Conservation (phyloP, 768 basidiomycete species). For the Crepidotus variabilis region DNA sequence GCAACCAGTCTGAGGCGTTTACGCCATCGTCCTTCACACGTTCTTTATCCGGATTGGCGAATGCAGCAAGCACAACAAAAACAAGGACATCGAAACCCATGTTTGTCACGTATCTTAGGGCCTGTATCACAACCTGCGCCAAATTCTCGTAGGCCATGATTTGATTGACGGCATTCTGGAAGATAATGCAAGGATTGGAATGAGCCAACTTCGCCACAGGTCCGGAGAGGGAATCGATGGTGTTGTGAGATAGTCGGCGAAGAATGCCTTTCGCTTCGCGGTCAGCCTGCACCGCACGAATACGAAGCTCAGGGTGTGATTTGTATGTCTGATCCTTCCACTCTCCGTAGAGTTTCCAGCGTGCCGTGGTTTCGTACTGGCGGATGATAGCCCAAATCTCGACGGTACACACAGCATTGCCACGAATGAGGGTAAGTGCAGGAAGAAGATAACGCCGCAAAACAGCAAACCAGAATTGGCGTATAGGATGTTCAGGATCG, state of each 20-base stretch:
- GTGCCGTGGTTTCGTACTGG: constrained; percentile 70
- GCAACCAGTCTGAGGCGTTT: constrained; percentile 86
- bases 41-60: constrained; percentile 78
- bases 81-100: constrained; percentile 94
- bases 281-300: constrained; percentile 80
- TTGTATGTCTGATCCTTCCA: constrained; percentile 78
- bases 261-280: constrained; percentile 87
- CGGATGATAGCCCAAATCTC: constrained; percentile 91
- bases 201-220: constrained; percentile 91
- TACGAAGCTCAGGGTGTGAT: constrained; percentile 73
- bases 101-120: constrained; percentile 81
- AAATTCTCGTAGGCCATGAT: constrained; percentile 97
- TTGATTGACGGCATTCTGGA: constrained; percentile 85
- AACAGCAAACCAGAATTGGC: constrained; percentile 82
- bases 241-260: constrained; percentile 80
- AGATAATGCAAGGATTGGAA: constrained; percentile 90
- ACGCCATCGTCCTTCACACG: constrained; percentile 91
- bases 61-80: constrained; percentile 81
- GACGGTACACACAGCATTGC: constrained; percentile 84
- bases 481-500: constrained; percentile 55
- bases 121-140: constrained; percentile 85
- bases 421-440: constrained; percentile 77
- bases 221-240: constrained; percentile 80
- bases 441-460: constrained; percentile 82
- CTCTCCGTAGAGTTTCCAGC: constrained; percentile 94